These are phyloP conservation scores for Elongisporangium prolatum DNA, from an alignment of 352 stramenopile species.

Conservation along the genomic window DNA sequence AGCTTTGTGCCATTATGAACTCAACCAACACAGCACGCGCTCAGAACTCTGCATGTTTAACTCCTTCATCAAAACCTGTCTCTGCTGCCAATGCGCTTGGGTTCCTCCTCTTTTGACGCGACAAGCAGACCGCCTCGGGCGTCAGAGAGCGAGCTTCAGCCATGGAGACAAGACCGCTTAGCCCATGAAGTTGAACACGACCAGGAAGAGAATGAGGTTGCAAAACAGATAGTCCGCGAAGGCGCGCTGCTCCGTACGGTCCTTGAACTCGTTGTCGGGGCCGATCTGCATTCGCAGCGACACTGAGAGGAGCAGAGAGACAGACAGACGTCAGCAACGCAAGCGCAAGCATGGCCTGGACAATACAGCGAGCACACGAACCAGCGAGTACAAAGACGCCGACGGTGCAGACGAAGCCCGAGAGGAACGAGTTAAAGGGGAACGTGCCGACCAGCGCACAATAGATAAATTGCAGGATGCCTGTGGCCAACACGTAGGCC, in stretches of 20 bases:
- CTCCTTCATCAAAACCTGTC: not conserved
- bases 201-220: conserved; percentile 91
- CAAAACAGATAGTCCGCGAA: conserved; percentile 92
- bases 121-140: not conserved
- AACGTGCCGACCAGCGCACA: conserved; percentile 87
- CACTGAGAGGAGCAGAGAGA: conserved; percentile 46
- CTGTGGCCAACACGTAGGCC: conserved; percentile 83
- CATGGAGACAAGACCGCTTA: conserved; percentile 27
- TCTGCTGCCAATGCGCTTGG: not conserved
- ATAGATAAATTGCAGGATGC: conserved; percentile 91
- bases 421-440: conserved; percentile 92
- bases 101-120: not conserved
- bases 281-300: conserved; percentile 90
- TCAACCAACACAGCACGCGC: not conserved
- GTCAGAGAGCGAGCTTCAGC: not conserved
- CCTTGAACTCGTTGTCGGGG: conserved; percentile 76
- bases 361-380: conserved; percentile 21
- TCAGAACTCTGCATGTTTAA: not conserved
- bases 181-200: conserved; percentile 93
- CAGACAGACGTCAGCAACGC: not conserved
- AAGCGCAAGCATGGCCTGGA: conserved; percentile 1
- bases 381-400: conserved; percentile 88
- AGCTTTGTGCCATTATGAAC: not conserved
- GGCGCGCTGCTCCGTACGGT: conserved; percentile 80
- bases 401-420: conserved; percentile 87